Evolutionary conservation across 768 basidiomycete genomes (phyloP).

Genomic region (Xanthoconium purpureum): DNA sequence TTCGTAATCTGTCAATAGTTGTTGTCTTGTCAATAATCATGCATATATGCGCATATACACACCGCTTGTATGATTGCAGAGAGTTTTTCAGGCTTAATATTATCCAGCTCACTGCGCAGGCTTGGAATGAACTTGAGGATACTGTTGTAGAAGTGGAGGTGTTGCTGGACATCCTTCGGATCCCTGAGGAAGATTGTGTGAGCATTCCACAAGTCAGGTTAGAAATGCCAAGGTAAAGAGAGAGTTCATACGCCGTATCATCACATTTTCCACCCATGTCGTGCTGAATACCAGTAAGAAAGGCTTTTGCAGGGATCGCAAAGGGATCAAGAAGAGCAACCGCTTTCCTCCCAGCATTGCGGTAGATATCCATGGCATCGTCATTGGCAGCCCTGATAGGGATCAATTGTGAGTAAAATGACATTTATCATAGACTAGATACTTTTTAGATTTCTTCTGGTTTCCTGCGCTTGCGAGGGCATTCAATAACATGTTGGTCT

Average conservation of each 20-base stretch:
- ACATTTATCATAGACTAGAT: background rate
- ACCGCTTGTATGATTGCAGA: too few species aligned
- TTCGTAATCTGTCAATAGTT: background rate
- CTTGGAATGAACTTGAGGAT: background rate
- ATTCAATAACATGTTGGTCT: background rate
- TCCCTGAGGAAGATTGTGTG: background rate
- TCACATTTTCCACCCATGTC: background rate
- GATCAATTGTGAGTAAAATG: background rate
- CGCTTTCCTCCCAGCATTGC: background rate
- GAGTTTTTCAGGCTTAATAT: too few species aligned
- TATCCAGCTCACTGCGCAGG: background rate
- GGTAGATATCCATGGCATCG: background rate
- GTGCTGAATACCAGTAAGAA: background rate
- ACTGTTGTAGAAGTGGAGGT: background rate
- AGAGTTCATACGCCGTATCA: background rate
- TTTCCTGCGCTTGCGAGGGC: background rate
- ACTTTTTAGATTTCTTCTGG: background rate
- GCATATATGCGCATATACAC: background rate
- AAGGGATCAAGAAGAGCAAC: background rate
- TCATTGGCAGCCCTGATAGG: background rate
- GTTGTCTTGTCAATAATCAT: background rate
- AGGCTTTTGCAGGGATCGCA: background rate
- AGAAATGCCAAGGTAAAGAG: too few species aligned
- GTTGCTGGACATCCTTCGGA: too few species aligned
- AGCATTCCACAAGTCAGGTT: too few species aligned